Evolutionary conservation across 768 basidiomycete species (phyloP), one percentile per base, ranked within the genome.

Genomic region (Nidula microcarpa): DNA sequence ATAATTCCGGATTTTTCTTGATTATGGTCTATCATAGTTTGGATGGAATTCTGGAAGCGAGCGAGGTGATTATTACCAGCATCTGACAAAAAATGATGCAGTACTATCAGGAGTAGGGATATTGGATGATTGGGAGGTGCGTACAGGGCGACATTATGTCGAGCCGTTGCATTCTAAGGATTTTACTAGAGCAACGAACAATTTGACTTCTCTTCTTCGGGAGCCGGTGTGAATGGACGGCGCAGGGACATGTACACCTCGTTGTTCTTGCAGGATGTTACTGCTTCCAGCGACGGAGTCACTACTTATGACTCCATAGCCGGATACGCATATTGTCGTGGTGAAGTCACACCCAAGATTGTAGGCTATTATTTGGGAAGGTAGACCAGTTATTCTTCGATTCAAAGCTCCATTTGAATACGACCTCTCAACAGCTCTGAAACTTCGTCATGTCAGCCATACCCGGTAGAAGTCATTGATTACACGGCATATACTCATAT

Each of bases 311-410:
- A 51, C 1, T 48, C 55, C 7, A 56, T 56, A 32, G 45, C 17
- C n/a, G 55, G 55, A 36, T 17, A 33, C 17, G 39, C 34, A 14
- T 46, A 41, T 32, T 56, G 55, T 43, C 11, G n/a, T 10, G 51
- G 51, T 8, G 43, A 53, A n/a, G 51, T 53, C 10, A 35, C 37
- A 10, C 55, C 55, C 5, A 53, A 48, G 33, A 48, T 53, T 14
- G 52, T 56, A 16, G 55, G 55, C 8, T 56, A 56, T 43, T 56
- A 53, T 43, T 23, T 53, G 32, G 55, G 46, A 33, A 16, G 47
- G 52, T 53, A 33, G 30, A 52, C 49, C 10, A 30, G 11, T 41
- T 4, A n/a, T 10, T 18, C 10, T 23, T n/a, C 10, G 23, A n/a
- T 46, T 23, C 6, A 4, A n/a, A 14, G 44, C 13, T 6, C 9